These are phyloP conservation scores for Jatropha podagrica DNA, from an alignment of 441 rosid species.

Conservation along the genomic window DNA sequence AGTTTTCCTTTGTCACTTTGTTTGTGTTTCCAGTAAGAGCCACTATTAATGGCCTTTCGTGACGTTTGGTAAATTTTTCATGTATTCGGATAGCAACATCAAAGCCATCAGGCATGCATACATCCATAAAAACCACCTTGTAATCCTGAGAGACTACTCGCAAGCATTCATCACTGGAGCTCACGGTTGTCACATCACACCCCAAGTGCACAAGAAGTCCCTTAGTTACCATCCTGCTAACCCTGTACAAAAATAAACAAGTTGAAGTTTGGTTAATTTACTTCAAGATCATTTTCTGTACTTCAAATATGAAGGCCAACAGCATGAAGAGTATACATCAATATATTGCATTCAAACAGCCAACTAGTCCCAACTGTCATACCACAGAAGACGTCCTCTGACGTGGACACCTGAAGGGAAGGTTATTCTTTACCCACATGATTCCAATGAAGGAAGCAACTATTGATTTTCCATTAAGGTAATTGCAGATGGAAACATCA, in stretches of 20 bases:
- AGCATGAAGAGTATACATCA: background rate
- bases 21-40: constrained; percentile 80
- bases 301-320: background rate
- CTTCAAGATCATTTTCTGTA: background rate
- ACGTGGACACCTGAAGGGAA: background rate
- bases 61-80: constrained; percentile 56
- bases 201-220: constrained; percentile 87
- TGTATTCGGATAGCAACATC: constrained; percentile 63
- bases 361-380: background rate
- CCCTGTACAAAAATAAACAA: constrained; percentile 42
- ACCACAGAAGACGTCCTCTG: background rate
- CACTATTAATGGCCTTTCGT: constrained; percentile 77
- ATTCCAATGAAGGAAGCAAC: background rate
- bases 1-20: constrained; percentile 71
- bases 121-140: constrained; percentile 83
- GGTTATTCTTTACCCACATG: background rate
- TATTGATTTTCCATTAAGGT: background rate
- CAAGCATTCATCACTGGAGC: constrained; percentile 75
- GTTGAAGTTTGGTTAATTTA: constrained; percentile 1
- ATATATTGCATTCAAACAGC: background rate
- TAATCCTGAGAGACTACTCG: constrained; percentile 58
- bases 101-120: constrained; percentile 56
- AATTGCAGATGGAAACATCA: too few relatives aligned
- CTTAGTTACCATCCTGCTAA: constrained; percentile 77
- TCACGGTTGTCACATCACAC: constrained; percentile 73